Base-by-base conservation (phyloP, 1,139 yeast species). In the Candida smagusa region DNA sequence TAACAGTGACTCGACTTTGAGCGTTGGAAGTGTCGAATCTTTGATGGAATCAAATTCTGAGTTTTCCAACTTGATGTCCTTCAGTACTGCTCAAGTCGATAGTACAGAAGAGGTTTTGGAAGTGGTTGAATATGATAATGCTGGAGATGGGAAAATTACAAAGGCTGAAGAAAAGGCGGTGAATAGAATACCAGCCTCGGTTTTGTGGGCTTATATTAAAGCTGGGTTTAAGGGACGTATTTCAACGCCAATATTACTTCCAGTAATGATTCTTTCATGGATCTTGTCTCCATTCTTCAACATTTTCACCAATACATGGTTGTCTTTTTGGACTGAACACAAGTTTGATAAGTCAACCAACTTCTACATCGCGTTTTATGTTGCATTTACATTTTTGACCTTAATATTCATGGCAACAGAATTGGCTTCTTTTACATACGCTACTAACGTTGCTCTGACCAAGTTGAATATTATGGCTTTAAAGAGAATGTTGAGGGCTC, bases 221-320 rank as follows among this genome's bases (percentile, higher is more conserved):
- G 33, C 37, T 32, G 52, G 53, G 9, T 40, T 23, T 9, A n/a
- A 41, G 3, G 49, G 47, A 23, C 47, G 40, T 22, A 33, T 40
- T 24, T 42, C 48, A 9, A 35, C 44, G 12, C 45, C 47, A 45
- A 34, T 51, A 16, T 42, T 49, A 38, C 41, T 50, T 28, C 49
- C 50, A 6, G 33, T 41, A 9, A 27, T 35, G 9, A 22, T 30
- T 4, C 9, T 36, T 8, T 34, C 30, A 11, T 33, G 30, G 25
- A 28, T 26, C 3, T 23, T 32, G n/a, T 62, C 65, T 8, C 61
- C 68, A 1, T 65, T 64, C 35, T 59, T 56, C 41, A 61, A 56
- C 37, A 50, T 65, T n/a, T 66, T 65, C 48, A 63, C 70, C 27
- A 65, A 65, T 42, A 63, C 68, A 22, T 66, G 72, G 72, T 58